Evolutionary conservation across 2,329 filamentous ascomycete species (phyloP).

Genomic region (Mycosphaerella sp.): DNA sequence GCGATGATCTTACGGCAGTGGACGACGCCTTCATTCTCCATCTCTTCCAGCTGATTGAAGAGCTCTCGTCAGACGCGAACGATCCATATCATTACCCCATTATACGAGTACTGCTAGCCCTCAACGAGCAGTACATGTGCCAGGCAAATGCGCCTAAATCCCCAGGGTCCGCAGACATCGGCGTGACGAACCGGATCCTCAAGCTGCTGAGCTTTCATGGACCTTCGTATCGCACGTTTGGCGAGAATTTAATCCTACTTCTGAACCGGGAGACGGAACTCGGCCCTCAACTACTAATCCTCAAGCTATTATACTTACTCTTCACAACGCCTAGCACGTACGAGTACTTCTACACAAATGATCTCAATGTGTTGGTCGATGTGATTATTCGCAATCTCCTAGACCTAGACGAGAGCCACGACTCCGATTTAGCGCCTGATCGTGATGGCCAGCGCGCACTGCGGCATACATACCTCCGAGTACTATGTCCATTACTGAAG

Average conservation of each 20-base stretch:
- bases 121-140: conserved; percentile 96
- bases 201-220: conserved; percentile 82
- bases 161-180: conserved; percentile 30
- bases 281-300: conserved; percentile 86
- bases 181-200: conserved; percentile 83
- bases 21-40: conserved; percentile 75
- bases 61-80: conserved; percentile 74
- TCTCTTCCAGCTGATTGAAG: conserved; percentile 82
- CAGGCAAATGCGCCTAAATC: conserved; percentile 56
- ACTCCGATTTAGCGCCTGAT: conserved; percentile 21
- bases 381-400: conserved; percentile 96
- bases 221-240: conserved; percentile 81
- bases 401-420: conserved; percentile 70
- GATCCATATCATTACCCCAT: conserved; percentile 96
- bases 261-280: conserved; percentile 92
- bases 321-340: conserved; percentile 89
- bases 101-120: conserved; percentile 86
- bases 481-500: conserved; percentile 80
- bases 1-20: conserved; percentile 64
- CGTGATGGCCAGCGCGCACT: conserved; percentile 45
- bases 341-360: conserved; percentile 99
- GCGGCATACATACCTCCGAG: conserved; percentile 88
- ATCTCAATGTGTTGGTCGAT: conserved; percentile 86
- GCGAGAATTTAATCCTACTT: conserved; percentile 92
- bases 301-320: conserved; percentile 90